Conservation (phyloP, 768 basidiomycete genomes). For the Termitomyces eurrhizus region DNA sequence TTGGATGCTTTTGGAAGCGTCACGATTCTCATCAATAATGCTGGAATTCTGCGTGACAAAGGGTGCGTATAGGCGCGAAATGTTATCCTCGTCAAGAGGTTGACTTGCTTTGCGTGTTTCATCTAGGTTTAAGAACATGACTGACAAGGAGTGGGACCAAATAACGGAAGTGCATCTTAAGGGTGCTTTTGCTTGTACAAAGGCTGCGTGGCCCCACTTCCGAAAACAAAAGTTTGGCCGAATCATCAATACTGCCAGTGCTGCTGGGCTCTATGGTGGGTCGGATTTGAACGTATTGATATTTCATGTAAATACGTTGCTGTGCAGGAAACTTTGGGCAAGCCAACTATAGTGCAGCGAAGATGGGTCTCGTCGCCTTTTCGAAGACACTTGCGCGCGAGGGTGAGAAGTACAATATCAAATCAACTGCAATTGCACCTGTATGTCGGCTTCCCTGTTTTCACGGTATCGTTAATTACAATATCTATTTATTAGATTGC, state of each 20-base stretch:
- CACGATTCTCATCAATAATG: conserved; percentile 94
- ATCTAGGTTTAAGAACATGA: conserved; percentile 91
- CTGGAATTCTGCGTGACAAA: conserved; percentile 83
- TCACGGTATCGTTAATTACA: neutral
- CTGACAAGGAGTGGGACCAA: conserved; percentile 91
- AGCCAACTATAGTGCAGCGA: conserved; percentile 96
- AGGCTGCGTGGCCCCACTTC: conserved; percentile 95
- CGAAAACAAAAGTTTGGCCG: conserved; percentile 93
- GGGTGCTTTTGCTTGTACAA: conserved; percentile 88
- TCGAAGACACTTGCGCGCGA: conserved; percentile 91
- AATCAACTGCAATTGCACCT: conserved; percentile 84
- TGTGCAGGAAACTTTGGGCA: conserved; percentile 87
- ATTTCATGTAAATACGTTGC: neutral
- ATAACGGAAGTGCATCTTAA: conserved; percentile 89
- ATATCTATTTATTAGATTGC: conserved; percentile 55
- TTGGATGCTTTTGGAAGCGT: conserved; percentile 82
- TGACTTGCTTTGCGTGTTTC: neutral
- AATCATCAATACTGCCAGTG: conserved; percentile 91
- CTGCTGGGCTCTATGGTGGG: conserved; percentile 89
- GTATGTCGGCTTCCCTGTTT: conserved; percentile 37
- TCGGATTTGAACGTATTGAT: neutral
- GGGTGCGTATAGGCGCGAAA: conserved; percentile 41
- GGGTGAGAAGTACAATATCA: conserved; percentile 89
- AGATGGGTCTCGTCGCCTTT: conserved; percentile 93
- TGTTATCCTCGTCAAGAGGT: neutral